Evolutionary conservation across 768 basidiomycete genomes (phyloP), one percentile per base, ranked within the genome.

Genomic region (Auricularia sp.): DNA sequence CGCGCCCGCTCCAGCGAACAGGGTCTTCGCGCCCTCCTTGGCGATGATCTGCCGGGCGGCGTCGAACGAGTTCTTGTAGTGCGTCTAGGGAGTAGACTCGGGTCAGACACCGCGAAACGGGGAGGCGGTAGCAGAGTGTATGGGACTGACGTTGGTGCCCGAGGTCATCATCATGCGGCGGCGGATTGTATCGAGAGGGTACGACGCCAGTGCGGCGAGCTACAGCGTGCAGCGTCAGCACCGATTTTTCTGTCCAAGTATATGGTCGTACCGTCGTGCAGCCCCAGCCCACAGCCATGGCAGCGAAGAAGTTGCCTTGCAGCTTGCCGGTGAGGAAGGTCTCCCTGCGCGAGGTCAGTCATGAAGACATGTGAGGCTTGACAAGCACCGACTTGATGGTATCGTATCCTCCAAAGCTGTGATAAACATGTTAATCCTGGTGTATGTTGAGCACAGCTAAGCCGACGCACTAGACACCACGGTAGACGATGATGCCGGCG

Each of bases 81-180:
- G 73, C 42, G 77, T 75, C 74, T 76, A 65, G 29, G 29, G 29
- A 24, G n/a, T 29, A 16, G 10, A 16, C 2, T 5, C 29, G 29
- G 1, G 29, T 29, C 29, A 29, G 29, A 29, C 29, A 29, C 29
- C 29, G 29, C 29, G 29, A 45, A 44, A n/a, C 64, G 39, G 34
- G n/a, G 1, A 16, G 33, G 44, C 21, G 24, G 61, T 44, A 45
- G 34, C 18, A 33, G 42, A 13, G 18, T 18, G 33, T 18, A 33
- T 14, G 44, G 54, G 29, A 29, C 68, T 21, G 61, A 63, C 76
- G 63, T 71, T 73, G 65, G 77, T 74, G 34, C 77, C 79, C 0
- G 75, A 76, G 14, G 78, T 77, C 79, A 80, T 80, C 80, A 80
- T 80, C 79, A 80, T 81, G 63, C 80, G 71, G 62, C 80, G 72